A percentile compares a stretch with the other conserved stretches of the same genome.
These are phyloP conservation scores for Populus hybrid DNA, from an alignment of 441 rosid genomes.

Conservation along the genomic window DNA sequence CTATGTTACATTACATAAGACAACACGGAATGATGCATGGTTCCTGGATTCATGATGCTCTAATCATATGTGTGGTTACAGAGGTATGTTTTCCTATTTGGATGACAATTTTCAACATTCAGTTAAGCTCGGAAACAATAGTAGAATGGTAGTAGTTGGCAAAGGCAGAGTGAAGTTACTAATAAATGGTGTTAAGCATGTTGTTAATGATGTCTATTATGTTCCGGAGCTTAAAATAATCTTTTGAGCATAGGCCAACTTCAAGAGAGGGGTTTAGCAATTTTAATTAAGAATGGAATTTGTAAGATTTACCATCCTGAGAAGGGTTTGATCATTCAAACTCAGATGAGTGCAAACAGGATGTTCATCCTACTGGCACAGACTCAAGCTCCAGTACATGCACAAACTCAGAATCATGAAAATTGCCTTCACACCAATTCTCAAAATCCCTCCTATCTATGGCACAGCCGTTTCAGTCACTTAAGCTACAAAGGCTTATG, in stretches of 20 bases:
- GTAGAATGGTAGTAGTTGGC: not conserved
- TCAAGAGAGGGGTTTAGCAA: not conserved
- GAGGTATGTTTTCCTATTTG: not conserved
- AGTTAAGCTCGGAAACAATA: not conserved
- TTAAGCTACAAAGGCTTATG: not conserved
- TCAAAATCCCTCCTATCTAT: not conserved
- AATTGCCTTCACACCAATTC: not conserved
- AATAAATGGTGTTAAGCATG: not conserved
- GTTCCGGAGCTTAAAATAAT: constrained; percentile 4
- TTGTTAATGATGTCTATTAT: constrained; percentile 9
- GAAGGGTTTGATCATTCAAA: not conserved
- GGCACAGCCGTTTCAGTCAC: not conserved
- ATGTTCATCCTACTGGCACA: not conserved
- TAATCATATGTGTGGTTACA: not conserved
- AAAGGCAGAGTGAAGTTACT: not conserved
- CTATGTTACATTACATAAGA: not conserved
- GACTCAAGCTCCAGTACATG: not conserved
- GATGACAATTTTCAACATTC: not conserved
- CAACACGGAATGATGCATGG: not conserved
- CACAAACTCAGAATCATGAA: not conserved
- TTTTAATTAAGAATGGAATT: not conserved
- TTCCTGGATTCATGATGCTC: constrained; percentile 3
- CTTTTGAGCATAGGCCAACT: constrained; percentile 1
- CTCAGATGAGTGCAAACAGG: not conserved
- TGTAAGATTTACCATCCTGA: not conserved